phyloP scores from a whole-genome alignment of 2,329 filamentous ascomycete species.

The Purpureocillium lavendulum region DNA sequence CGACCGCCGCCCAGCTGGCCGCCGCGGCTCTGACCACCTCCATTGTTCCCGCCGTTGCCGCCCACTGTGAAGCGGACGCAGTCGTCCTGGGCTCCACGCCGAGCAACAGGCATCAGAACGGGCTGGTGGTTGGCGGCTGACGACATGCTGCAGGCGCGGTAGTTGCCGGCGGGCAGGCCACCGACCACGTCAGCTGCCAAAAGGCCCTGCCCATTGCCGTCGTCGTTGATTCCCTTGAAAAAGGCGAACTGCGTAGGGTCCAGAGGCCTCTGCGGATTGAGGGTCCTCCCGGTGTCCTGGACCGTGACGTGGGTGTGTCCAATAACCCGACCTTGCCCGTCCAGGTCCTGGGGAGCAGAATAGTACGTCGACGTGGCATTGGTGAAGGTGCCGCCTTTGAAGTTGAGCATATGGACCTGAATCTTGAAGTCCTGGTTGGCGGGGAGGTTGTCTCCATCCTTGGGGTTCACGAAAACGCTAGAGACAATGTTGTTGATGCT shows the following conservation, averaged over 20 bases:
- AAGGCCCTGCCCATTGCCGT: conserved; percentile 45
- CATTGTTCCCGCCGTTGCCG: conserved; percentile 11
- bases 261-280: conserved; percentile 43
- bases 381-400: conserved; percentile 51
- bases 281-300: conserved; percentile 42
- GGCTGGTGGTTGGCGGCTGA: conserved; percentile 58
- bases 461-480: conserved; percentile 42
- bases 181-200: conserved; percentile 44
- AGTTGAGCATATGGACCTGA: conserved; percentile 41
- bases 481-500: conserved; percentile 48
- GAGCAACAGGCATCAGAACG: conserved; percentile 57
- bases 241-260: conserved; percentile 48
- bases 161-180: conserved; percentile 54
- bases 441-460: conserved; percentile 38
- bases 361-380: conserved; percentile 54
- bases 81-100: conserved; percentile 59
- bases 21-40: conserved; percentile 12
- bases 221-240: conserved; percentile 61
- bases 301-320: conserved; percentile 53
- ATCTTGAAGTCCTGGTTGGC: conserved; percentile 44
- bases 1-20: too few relatives aligned
- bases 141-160: conserved; percentile 58
- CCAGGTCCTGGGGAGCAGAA: conserved; percentile 46
- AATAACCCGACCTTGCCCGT: conserved; percentile 39
- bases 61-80: conserved; percentile 52